Percentiles rank a stretch among this genome's conserved stretches.
Conservation (phyloP, 1,284 basidiomycete species). For the Microbotryum saponariae region DNA sequence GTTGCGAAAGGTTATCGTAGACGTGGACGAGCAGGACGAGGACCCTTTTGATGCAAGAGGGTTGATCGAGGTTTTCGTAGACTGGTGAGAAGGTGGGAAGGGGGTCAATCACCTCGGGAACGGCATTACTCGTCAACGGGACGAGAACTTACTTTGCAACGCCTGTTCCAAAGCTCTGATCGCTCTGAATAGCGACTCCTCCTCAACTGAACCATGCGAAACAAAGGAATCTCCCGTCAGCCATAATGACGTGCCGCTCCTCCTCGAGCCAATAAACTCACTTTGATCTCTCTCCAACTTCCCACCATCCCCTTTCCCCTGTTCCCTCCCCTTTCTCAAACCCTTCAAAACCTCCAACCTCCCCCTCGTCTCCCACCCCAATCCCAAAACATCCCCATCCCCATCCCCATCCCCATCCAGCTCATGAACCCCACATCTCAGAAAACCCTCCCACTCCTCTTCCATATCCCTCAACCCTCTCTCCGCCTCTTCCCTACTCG, state of each 20-base stretch:
- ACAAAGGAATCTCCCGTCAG: too few species aligned
- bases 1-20: not conserved
- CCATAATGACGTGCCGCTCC: too few species aligned
- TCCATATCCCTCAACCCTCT: slow-evolving; percentile 16
- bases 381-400: not conserved
- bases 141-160: not conserved
- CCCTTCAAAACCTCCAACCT: not conserved
- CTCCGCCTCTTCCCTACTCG: slow-evolving; percentile 5
- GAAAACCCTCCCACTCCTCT: slow-evolving; percentile 6
- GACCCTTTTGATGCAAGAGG: too few species aligned
- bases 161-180: too few species aligned
- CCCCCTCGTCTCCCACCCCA: not conserved
- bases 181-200: too few species aligned
- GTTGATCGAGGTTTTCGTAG: too few species aligned
- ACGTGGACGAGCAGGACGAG: slow-evolving; percentile 3
- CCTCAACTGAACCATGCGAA: too few species aligned
- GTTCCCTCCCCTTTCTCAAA: not conserved
- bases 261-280: not conserved
- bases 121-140: too few species aligned
- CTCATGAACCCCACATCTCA: too few species aligned
- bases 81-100: too few species aligned
- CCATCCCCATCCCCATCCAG: not conserved
- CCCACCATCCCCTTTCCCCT: not conserved
- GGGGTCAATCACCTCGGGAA: too few species aligned
- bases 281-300: not conserved